A percentile compares a stretch with the other conserved stretches of the same genome.
Evolutionary conservation across 2,329 filamentous ascomycete species (phyloP).

Genomic region (Mycosphaerelloides madeirae): DNA sequence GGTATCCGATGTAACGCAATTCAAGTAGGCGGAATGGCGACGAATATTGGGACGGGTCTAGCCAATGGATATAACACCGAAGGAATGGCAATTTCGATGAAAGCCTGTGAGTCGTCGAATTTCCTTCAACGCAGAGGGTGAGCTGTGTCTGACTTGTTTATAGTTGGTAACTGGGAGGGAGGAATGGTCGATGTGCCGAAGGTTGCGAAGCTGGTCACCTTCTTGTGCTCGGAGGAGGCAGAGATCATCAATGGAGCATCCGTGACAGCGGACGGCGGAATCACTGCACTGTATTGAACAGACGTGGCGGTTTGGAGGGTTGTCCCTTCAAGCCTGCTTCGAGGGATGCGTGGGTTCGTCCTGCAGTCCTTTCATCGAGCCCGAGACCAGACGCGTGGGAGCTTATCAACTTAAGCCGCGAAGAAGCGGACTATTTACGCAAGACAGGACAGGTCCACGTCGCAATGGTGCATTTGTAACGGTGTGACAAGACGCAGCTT

Average conservation of each 20-base stretch:
- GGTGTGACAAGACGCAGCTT: no score
- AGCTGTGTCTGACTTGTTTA: background rate
- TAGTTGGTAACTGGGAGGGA: constrained; percentile 22
- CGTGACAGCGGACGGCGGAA: constrained; percentile 25
- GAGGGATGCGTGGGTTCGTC: no score
- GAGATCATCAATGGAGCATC: constrained; percentile 30
- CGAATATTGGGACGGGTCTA: constrained; percentile 51
- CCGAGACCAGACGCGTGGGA: no score
- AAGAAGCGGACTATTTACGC: no score
- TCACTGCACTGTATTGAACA: constrained; percentile 13
- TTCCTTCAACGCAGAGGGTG: background rate
- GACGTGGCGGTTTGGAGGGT: no score
- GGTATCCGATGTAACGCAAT: constrained; percentile 42
- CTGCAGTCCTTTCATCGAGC: no score
- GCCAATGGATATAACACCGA: constrained; percentile 27
- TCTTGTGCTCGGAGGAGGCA: constrained; percentile 31
- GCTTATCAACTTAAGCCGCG: no score
- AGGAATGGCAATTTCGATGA: constrained; percentile 23
- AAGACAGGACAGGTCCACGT: no score
- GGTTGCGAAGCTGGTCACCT: constrained; percentile 32
- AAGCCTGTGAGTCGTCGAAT: constrained; percentile 20
- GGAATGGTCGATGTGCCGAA: constrained; percentile 24
- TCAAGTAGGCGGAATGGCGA: constrained; percentile 50
- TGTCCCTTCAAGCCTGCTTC: no score
- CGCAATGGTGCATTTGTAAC: no score